Percentiles rank a stretch among this genome's conserved stretches.
Conservation (phyloP, 495 filamentous ascomycete species). For the Penicillium flavigenum region DNA sequence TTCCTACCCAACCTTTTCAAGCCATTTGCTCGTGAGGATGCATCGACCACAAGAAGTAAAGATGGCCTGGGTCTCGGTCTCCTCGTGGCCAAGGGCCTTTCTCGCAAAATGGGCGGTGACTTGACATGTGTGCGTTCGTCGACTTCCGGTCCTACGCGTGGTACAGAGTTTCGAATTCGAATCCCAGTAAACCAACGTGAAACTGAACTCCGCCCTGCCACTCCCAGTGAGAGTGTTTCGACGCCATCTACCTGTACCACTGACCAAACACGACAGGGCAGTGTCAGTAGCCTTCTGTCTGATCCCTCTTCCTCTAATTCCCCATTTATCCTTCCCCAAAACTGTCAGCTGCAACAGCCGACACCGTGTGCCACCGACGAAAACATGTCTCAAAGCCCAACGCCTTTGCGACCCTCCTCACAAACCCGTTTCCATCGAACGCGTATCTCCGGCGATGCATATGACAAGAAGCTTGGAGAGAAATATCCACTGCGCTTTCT, state of each 20-base stretch:
- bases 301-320: constrained; percentile 24
- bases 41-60: constrained; percentile 66
- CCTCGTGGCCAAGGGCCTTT: constrained; percentile 73
- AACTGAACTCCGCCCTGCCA: constrained; percentile 36
- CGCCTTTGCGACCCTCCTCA: constrained; percentile 28
- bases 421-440: constrained; percentile 18
- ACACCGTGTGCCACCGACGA: constrained; percentile 39
- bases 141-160: constrained; percentile 63
- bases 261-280: constrained; percentile 28
- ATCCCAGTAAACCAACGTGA: constrained; percentile 60
- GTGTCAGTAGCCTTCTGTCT: constrained; percentile 25
- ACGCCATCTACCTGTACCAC: constrained; percentile 28
- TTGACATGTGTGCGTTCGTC: constrained; percentile 66
- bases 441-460: constrained; percentile 29
- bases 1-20: constrained; percentile 74
- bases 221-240: constrained; percentile 35
- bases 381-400: constrained; percentile 28
- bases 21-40: constrained; percentile 70
- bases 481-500: constrained; percentile 67
- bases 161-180: constrained; percentile 74
- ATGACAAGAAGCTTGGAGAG: constrained; percentile 51
- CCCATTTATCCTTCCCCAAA: constrained; percentile 23
- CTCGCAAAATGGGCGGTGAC: constrained; percentile 74
- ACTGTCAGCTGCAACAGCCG: constrained; percentile 33
- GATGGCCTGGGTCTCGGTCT: constrained; percentile 75